These are phyloP conservation scores for Hansfordia pulvinata DNA, from an alignment of 2,329 filamentous ascomycete species.

Conservation along the genomic window DNA sequence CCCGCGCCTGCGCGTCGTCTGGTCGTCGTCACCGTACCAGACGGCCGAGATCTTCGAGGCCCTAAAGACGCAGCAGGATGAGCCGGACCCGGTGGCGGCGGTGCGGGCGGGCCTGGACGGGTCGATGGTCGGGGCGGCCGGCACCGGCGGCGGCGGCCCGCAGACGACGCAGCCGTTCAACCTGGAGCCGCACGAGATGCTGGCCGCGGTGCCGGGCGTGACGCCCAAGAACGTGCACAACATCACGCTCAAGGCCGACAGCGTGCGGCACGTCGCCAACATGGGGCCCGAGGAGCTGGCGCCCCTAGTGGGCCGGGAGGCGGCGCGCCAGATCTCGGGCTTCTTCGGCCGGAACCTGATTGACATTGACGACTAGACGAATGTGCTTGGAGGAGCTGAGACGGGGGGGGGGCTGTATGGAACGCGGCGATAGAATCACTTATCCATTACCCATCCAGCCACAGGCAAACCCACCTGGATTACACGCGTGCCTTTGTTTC, in stretches of 20 bases:
- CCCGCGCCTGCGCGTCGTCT: slow-evolving; percentile 79
- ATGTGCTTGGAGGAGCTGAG: too few species aligned
- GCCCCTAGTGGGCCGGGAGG: slow-evolving; percentile 62
- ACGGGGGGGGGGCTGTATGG: too few species aligned
- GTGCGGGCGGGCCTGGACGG: slow-evolving; percentile 71
- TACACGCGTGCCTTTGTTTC: too few species aligned
- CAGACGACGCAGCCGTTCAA: slow-evolving; percentile 64
- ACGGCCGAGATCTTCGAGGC: slow-evolving; percentile 95
- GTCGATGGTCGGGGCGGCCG: too few species aligned
- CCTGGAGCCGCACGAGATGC: slow-evolving; percentile 79
- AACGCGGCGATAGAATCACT: too few species aligned
- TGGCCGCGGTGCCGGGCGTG: slow-evolving; percentile 72
- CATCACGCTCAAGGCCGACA: slow-evolving; percentile 60
- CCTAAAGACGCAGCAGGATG: slow-evolving; percentile 76
- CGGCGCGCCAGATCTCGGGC: slow-evolving; percentile 58
- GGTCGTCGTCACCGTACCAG: slow-evolving; percentile 87
- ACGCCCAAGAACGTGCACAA: slow-evolving; percentile 64
- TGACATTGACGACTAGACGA: slow-evolving; percentile 29
- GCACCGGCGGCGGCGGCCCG: slow-evolving; percentile 40
- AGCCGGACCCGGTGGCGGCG: slow-evolving; percentile 81
- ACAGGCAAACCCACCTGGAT: too few species aligned
- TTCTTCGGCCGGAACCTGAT: slow-evolving; percentile 65
- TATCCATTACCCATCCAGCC: too few species aligned
- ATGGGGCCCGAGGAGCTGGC: slow-evolving; percentile 63
- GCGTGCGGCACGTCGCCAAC: slow-evolving; percentile 72